A percentile compares a stretch with the other conserved stretches of the same genome.
Evolutionary conservation across 768 basidiomycete species (phyloP).

Genomic region (Pholiota microspora): DNA sequence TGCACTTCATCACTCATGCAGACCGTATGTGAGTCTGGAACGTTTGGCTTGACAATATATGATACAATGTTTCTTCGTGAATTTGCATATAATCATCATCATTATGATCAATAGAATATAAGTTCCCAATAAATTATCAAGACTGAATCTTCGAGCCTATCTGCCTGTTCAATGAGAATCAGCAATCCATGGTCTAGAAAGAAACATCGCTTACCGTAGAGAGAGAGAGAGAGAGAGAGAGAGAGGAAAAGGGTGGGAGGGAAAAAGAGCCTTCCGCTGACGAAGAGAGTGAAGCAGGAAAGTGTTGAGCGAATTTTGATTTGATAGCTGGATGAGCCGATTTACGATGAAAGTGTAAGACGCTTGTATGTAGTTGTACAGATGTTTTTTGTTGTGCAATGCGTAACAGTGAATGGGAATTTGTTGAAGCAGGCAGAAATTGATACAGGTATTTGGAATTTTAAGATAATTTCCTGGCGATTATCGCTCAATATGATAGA

Average conservation of each 20-base stretch:
- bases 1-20: no score
- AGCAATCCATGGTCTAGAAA: neutral
- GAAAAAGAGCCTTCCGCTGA: no score
- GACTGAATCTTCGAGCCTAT: neutral
- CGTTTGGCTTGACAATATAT: no score
- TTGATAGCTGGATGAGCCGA: neutral
- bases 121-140: neutral
- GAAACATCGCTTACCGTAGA: no score
- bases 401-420: neutral
- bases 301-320: neutral
- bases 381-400: constrained; percentile 1
- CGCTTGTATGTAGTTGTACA: constrained; percentile 1
- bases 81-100: no score
- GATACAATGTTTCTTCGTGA: no score
- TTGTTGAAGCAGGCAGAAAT: constrained; percentile 3
- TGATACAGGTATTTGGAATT: constrained; percentile 5
- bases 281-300: neutral
- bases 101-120: neutral
- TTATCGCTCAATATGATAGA: neutral
- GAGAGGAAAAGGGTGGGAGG: no score
- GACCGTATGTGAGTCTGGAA: no score
- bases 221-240: no score
- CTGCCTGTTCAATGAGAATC: neutral
- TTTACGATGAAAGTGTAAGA: neutral
- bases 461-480: constrained; percentile 1